phyloP scores from a whole-genome alignment of 176 grass and related monocot genomes.

The Paspalum notatum region DNA sequence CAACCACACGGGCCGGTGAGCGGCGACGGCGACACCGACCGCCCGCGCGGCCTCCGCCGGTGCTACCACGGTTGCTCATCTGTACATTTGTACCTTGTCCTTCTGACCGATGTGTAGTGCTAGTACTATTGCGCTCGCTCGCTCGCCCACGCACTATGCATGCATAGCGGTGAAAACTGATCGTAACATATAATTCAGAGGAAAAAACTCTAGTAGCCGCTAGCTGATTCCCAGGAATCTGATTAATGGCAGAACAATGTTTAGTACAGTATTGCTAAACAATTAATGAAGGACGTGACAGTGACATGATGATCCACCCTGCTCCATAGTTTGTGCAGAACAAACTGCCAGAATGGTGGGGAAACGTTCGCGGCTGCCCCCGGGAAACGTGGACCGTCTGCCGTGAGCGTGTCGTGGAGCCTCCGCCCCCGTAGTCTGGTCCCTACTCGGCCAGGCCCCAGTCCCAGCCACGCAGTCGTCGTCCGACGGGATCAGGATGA shows the following conservation, averaged over 20 bases:
- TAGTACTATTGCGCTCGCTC: too few relatives aligned
- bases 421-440: too few relatives aligned
- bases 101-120: too few relatives aligned
- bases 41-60: background rate
- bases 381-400: constrained; percentile 41
- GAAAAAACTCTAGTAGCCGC: too few relatives aligned
- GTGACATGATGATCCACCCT: background rate
- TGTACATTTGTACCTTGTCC: too few relatives aligned
- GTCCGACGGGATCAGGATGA: background rate
- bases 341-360: constrained; percentile 2
- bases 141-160: too few relatives aligned
- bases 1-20: constrained; percentile 10
- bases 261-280: too few relatives aligned
- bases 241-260: background rate
- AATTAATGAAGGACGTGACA: background rate
- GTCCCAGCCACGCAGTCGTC: too few relatives aligned
- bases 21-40: constrained; percentile 13
- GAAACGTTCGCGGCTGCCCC: background rate
- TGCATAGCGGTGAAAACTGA: too few relatives aligned
- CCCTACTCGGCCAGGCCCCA: too few relatives aligned
- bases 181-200: too few relatives aligned
- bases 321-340: constrained; percentile 21
- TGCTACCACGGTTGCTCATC: too few relatives aligned
- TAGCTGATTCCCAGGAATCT: background rate
- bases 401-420: constrained; percentile 34